These are phyloP conservation scores for Lyophyllum shimeji DNA, from an alignment of 768 basidiomycete genomes.

Conservation along the genomic window DNA sequence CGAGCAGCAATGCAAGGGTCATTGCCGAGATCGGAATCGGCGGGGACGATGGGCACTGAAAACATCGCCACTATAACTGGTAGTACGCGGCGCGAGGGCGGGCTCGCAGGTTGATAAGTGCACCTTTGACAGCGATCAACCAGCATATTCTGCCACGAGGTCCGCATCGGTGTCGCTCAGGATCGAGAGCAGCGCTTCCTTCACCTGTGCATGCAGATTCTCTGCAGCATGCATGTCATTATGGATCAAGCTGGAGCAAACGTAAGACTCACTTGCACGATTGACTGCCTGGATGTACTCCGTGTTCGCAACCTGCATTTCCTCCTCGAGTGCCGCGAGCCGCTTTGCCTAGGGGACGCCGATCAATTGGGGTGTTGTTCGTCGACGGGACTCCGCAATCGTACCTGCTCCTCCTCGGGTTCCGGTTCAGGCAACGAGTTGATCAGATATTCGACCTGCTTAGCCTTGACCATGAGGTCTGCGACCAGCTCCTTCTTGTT, in stretches of 20 bases:
- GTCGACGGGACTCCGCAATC: slow-evolving; percentile 12
- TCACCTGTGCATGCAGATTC: slow-evolving; percentile 57
- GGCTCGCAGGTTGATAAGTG: not conserved
- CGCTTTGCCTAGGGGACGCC: slow-evolving; percentile 53
- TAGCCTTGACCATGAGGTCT: slow-evolving; percentile 83
- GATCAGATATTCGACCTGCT: slow-evolving; percentile 86
- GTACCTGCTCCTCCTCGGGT: slow-evolving; percentile 72
- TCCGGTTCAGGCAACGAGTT: slow-evolving; percentile 78
- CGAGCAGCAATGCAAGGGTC: too few relatives aligned
- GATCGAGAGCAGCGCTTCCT: slow-evolving; percentile 57
- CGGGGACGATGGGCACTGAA: too few relatives aligned
- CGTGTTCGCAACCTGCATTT: slow-evolving; percentile 70
- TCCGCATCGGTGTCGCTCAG: slow-evolving; percentile 49
- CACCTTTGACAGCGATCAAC: not conserved
- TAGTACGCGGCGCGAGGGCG: too few relatives aligned
- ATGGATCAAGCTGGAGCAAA: not conserved
- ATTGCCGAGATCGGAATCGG: too few relatives aligned
- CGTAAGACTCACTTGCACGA: slow-evolving; percentile 62
- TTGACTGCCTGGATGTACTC: slow-evolving; percentile 74
- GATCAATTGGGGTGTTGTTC: not conserved
- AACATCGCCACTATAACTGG: too few relatives aligned
- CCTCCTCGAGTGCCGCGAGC: slow-evolving; percentile 63
- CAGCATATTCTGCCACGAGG: slow-evolving; percentile 9
- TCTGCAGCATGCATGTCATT: slow-evolving; percentile 35
- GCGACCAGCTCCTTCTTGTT: slow-evolving; percentile 83